Evolutionary conservation across 2,329 filamentous ascomycete genomes (phyloP).

Genomic region (Penicillium frequentans): DNA sequence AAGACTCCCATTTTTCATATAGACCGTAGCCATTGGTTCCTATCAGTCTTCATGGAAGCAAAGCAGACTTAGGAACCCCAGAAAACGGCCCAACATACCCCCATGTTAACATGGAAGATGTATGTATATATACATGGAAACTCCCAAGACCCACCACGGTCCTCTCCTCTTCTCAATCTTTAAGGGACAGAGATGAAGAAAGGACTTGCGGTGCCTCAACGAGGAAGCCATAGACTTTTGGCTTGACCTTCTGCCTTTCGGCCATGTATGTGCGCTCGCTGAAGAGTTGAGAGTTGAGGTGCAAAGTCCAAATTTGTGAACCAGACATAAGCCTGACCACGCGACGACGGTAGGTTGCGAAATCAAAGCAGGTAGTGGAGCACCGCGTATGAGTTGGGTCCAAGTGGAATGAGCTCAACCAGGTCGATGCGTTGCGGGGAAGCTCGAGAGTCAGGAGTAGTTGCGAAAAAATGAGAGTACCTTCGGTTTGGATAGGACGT

Average conservation of each 20-base stretch:
- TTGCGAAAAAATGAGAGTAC: slow-evolving; percentile 15
- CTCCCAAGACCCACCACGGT: not conserved
- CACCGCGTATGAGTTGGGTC: not conserved
- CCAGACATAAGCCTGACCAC: not conserved
- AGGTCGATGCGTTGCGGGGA: not conserved
- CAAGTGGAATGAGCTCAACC: not conserved
- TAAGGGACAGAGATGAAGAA: not conserved
- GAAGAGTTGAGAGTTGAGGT: not conserved
- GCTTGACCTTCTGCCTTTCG: not conserved
- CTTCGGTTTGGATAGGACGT: slow-evolving; percentile 19
- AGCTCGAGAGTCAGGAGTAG: not conserved
- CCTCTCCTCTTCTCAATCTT: not conserved
- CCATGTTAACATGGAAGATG: not conserved
- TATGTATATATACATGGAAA: not conserved
- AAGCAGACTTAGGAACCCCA: slow-evolving; percentile 44
- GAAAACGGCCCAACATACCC: slow-evolving; percentile 28
- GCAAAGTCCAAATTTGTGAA: not conserved
- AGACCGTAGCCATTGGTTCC: slow-evolving; percentile 47
- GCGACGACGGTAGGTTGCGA: not conserved
- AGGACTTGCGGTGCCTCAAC: not conserved
- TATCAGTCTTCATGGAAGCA: slow-evolving; percentile 39
- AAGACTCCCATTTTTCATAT: slow-evolving; percentile 9
- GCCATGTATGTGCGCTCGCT: not conserved
- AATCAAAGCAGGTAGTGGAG: not conserved
- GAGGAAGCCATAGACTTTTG: not conserved